Base-by-base conservation (phyloP, 345 rosid species). In the Luvunga scandens region DNA sequence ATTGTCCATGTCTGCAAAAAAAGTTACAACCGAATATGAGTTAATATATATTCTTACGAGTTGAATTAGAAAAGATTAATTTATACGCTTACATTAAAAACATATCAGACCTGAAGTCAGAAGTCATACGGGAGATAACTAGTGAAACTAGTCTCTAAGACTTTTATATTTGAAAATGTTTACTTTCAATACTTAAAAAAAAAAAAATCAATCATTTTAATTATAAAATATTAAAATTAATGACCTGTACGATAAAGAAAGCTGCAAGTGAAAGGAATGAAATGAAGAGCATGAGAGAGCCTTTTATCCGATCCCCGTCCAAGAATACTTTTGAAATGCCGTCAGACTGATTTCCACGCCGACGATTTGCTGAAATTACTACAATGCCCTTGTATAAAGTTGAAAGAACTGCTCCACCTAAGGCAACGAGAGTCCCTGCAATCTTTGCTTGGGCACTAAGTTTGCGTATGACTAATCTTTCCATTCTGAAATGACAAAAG, bases 261-360 rank as follows among this genome's bases (percentile, higher is more conserved):
- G 61, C 38, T 18, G 62, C 61, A 3, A 21, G 4, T 7, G 25
- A 27, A 28, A 70, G 6, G 73, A 6, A 45, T 16, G 73, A 70
- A 25, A 70, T 27, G 60, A 70, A 27, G 38, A 70, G 60, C 60
- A 70, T 27, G 59, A 70, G 12, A 28, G 59, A 70, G 73, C 73
- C 60, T 70, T 70, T 50, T 18, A 48, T 48, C 73, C 73, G 50
- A 6, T 70, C 6, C 30, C 38, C 38, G 28, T 67, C 71, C 39
- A 19, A 48, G 38, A 70, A 18, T 4, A 28, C 36, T 70, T 48
- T 71, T 27, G 13, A 71, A 22, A n/a, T 30, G 42, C 61, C 39
- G 22, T 36, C 25, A 21, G 30, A 30, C 75, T 4, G 61, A 48
- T 30, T 31, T 8, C 6, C 19, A 36, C 4, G 38, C 33, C 62